phyloP scores from a whole-genome alignment of 2,329 filamentous ascomycete genomes.

The Penicillium thymicola region DNA sequence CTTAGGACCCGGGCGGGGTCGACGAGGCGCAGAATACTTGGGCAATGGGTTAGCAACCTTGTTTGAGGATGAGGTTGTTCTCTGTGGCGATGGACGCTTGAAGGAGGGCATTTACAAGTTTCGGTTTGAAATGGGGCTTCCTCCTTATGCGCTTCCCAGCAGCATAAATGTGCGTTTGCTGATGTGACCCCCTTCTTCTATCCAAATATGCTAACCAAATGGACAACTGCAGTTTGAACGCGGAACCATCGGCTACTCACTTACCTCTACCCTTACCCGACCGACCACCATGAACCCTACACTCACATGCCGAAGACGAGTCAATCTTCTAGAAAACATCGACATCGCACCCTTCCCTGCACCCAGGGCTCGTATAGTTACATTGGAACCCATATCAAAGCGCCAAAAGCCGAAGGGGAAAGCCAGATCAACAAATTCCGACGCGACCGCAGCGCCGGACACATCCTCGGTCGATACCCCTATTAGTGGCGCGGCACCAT shows the following conservation, averaged over 20 bases:
- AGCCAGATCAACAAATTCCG: conserved; percentile 45
- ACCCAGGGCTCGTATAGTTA: conserved; percentile 78
- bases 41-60: conserved; percentile 63
- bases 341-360: conserved; percentile 74
- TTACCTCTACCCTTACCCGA: conserved; percentile 84
- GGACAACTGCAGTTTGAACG: conserved; percentile 72
- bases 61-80: conserved; percentile 62
- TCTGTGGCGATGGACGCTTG: conserved; percentile 63
- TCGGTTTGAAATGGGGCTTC: conserved; percentile 62
- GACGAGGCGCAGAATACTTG: conserved; percentile 53
- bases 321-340: conserved; percentile 75
- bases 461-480: conserved; percentile 48
- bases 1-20: conserved; percentile 54
- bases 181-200: conserved; percentile 1
- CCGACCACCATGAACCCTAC: conserved; percentile 82
- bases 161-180: conserved; percentile 78
- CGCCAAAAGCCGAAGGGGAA: conserved; percentile 59
- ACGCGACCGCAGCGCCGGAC: conserved; percentile 38
- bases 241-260: conserved; percentile 85
- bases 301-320: conserved; percentile 73
- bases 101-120: conserved; percentile 65
- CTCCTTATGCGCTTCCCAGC: conserved; percentile 63
- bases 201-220: conserved; percentile 4
- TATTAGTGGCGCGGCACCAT: conserved; percentile 30
- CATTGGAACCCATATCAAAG: conserved; percentile 79